Conservation (phyloP, 108 stramenopile species). For the Epipyxis sp. region DNA sequence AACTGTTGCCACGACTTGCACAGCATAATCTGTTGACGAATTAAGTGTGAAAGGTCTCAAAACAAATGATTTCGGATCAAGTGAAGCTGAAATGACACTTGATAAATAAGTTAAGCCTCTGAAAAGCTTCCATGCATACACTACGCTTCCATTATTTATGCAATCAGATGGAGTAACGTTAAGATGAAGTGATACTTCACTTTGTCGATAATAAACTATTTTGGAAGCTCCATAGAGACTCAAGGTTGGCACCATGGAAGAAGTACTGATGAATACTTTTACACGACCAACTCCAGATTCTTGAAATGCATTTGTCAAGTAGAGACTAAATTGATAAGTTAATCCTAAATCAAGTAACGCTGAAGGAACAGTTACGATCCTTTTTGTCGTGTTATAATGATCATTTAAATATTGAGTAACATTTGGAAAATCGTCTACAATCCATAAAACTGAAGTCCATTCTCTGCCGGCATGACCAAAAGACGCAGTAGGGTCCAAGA, state of each 20-base stretch:
- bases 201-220: constrained; percentile 12
- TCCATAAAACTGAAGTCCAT: not conserved
- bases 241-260: not conserved
- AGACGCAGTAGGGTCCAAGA: constrained; percentile 8
- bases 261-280: too few species aligned
- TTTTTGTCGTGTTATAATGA: not conserved
- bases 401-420: constrained; percentile 4
- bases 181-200: too few species aligned
- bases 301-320: too few species aligned
- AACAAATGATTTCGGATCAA: not conserved
- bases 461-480: not conserved
- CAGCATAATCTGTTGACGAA: not conserved
- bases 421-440: not conserved
- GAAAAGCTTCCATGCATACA: not conserved
- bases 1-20: not conserved
- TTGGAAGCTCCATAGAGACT: not conserved
- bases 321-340: not conserved
- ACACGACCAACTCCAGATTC: too few species aligned
- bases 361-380: not conserved
- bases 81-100: not conserved
- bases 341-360: not conserved
- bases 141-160: not conserved
- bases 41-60: not conserved
- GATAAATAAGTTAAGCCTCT: not conserved
- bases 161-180: not conserved